A percentile compares a stretch with the other conserved stretches of the same genome.
phyloP scores from a whole-genome alignment of 768 basidiomycete species.

The Tricholoma matsutake region DNA sequence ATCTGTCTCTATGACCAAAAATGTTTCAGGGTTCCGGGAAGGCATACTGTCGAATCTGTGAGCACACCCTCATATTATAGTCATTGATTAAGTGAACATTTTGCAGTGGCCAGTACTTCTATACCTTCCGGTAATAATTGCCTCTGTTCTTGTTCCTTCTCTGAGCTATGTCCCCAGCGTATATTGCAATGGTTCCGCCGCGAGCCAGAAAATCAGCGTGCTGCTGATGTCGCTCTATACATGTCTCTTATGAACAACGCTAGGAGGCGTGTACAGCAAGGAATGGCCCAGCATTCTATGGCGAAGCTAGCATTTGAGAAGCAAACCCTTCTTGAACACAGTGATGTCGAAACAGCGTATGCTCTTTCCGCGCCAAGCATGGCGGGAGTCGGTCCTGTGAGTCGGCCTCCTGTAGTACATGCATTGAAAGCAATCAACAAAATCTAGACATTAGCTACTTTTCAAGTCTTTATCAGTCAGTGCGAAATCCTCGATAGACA shows the following conservation, averaged over 20 bases:
- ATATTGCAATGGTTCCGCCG: slow-evolving; percentile 41
- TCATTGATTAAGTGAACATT: background rate
- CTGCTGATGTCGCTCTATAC: slow-evolving; percentile 22
- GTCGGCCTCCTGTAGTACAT: slow-evolving; percentile 2
- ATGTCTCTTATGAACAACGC: slow-evolving; percentile 35
- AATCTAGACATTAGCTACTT: background rate
- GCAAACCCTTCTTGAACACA: slow-evolving; percentile 32
- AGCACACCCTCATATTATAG: background rate
- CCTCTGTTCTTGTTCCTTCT: background rate
- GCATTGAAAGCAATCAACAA: background rate
- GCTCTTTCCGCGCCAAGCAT: slow-evolving; percentile 40
- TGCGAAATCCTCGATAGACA: background rate
- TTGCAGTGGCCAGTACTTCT: slow-evolving; percentile 10
- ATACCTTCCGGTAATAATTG: slow-evolving; percentile 7
- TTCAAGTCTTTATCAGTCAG: background rate
- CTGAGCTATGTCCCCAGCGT: slow-evolving; percentile 17
- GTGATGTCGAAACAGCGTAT: slow-evolving; percentile 41
- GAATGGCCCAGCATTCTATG: slow-evolving; percentile 36
- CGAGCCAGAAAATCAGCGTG: slow-evolving; percentile 33
- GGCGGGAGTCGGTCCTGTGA: slow-evolving; percentile 42
- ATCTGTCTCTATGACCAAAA: background rate
- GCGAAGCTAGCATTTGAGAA: slow-evolving; percentile 34
- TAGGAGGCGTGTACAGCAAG: slow-evolving; percentile 29
- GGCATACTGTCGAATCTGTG: background rate
- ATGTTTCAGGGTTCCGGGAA: background rate